Base-by-base conservation (phyloP, 768 basidiomycete species). In the Tulasnella calospora region DNA sequence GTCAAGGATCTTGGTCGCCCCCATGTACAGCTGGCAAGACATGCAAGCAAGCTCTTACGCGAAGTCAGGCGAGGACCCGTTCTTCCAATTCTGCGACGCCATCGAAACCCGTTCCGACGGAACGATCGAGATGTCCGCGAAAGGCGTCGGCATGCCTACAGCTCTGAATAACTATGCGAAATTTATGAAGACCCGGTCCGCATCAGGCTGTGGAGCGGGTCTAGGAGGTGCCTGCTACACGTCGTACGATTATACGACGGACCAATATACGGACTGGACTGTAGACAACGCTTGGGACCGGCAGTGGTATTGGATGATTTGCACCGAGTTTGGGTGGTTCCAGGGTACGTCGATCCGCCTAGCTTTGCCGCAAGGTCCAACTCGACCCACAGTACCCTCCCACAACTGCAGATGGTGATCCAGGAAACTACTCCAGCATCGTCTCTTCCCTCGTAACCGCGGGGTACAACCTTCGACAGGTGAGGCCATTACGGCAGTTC, bases 1-100 rank as follows among this genome's bases (percentile, higher is more conserved):
- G 5, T 23, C 19, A 9, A 72, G 71, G 15, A 27, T 17, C 8
- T 12, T 67, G 13, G 61, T 67, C 12, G 33, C 7, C 9, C 61
- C 61, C 0, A 30, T 47, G 46, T 46, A 38, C 47, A 19, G 33
- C 23, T 75, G 74, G 74, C 74, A 75, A 38, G 23, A 23, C 36
- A 23, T 47, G 46, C 46, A 57, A 21, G 44, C 74, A 1, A 38
- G 33, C n/a, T 30, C 74, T 3, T 75, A 47, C 47, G 33, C 30
- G 0, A 1, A 0, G 2, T n/a, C 44, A 0, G 74, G 41, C 0
- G 46, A 75, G 10, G 44, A 47, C 21, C 46, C 44, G 27, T 75
- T 75, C 74, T 75, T 51, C 47, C 27, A 75, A 61, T 75, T 75
- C 74, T 75, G 74, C 47, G 74, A 75, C 55, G 74, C 74, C 8